Percentiles rank a stretch among this genome's conserved stretches.
These are phyloP conservation scores for Viola odorata DNA, from an alignment of 345 rosid genomes.

Conservation along the genomic window DNA sequence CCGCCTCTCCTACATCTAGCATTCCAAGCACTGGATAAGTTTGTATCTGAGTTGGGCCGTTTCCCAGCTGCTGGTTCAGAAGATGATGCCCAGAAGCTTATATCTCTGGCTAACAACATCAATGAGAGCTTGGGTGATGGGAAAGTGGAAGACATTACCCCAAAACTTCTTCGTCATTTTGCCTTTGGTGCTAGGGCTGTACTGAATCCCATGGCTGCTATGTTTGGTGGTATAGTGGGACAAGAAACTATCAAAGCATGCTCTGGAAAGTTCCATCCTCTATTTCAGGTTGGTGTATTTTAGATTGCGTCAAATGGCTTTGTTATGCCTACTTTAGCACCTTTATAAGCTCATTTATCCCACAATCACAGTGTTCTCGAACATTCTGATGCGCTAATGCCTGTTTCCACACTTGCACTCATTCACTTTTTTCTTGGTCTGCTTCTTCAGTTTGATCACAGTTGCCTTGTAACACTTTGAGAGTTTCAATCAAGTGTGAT, in stretches of 20 bases:
- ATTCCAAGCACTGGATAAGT: slow-evolving; percentile 89
- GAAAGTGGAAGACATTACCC: slow-evolving; percentile 65
- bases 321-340: neutral
- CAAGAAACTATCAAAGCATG: slow-evolving; percentile 99
- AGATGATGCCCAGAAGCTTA: slow-evolving; percentile 79
- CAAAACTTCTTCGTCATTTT: slow-evolving; percentile 70
- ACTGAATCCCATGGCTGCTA: slow-evolving; percentile 98
- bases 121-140: slow-evolving; percentile 72
- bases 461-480: neutral
- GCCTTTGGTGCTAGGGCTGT: slow-evolving; percentile 96
- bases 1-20: slow-evolving; percentile 92
- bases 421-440: neutral
- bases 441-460: neutral
- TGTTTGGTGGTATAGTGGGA: slow-evolving; percentile 98
- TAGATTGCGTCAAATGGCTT: neutral
- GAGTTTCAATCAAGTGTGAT: neutral
- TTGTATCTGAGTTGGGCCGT: slow-evolving; percentile 56
- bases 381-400: no score
- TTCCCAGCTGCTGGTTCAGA: slow-evolving; percentile 89
- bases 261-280: slow-evolving; percentile 97
- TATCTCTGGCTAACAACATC: slow-evolving; percentile 49
- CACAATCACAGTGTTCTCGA: no score
- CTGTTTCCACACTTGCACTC: no score
- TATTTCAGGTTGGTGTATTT: slow-evolving; percentile 59
- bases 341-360: neutral